A percentile compares a stretch with the other conserved stretches of the same genome.
Evolutionary conservation across 805 yeast species (phyloP).

Genomic region (Cyberlindnera lachancei): DNA sequence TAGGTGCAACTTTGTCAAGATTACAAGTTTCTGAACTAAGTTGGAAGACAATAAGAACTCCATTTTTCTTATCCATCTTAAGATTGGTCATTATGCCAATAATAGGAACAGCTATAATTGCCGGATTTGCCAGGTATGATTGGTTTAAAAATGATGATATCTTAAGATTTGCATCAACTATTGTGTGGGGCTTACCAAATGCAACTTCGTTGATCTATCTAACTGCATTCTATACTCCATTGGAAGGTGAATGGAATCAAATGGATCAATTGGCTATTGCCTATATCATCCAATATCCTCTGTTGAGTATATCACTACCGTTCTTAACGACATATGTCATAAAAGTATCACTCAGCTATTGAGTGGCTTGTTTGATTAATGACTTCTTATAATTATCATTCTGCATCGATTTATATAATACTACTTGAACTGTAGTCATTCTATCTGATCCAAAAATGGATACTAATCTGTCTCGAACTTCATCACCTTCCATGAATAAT

Average conservation of each 20-base stretch:
- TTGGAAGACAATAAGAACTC: constrained; percentile 31
- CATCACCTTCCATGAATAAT: too few species aligned
- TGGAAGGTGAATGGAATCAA: constrained; percentile 12
- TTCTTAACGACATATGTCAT: constrained; percentile 14
- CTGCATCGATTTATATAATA: too few species aligned
- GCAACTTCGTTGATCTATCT: constrained; percentile 85
- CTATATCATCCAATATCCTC: constrained; percentile 19
- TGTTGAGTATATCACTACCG: constrained; percentile 19
- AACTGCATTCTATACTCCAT: constrained; percentile 79
- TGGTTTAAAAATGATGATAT: constrained; percentile 51
- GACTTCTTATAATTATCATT: too few species aligned
- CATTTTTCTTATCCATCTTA: constrained; percentile 46
- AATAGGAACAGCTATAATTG: constrained; percentile 60
- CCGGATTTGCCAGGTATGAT: constrained; percentile 57
- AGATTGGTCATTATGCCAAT: constrained; percentile 73
- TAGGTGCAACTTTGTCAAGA: constrained; percentile 88
- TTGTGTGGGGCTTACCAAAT: constrained; percentile 77
- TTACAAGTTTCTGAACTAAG: constrained; percentile 50
- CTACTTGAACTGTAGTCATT: too few species aligned
- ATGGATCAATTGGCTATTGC: constrained; percentile 20
- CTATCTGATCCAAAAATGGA: too few species aligned
- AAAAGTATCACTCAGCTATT: constrained; percentile 7
- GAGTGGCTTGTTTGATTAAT: background rate
- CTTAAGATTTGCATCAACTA: constrained; percentile 65
- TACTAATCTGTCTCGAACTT: too few species aligned